A percentile compares a stretch with the other conserved stretches of the same genome.
phyloP scores from a whole-genome alignment of 1,284 basidiomycete species.

The Trichosporon sp. region DNA sequence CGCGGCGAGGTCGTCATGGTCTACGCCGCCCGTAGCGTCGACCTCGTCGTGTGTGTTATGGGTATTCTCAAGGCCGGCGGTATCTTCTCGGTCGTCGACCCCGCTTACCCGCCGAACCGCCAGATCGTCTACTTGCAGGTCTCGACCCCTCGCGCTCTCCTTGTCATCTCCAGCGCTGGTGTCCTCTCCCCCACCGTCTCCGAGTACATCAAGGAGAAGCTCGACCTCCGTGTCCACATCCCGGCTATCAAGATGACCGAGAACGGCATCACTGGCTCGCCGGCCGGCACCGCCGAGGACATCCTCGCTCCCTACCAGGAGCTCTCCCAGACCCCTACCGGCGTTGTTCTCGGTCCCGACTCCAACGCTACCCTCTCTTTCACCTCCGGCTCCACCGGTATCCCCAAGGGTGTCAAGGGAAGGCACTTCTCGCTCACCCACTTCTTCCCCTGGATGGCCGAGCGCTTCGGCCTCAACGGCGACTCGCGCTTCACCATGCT shows the following conservation, averaged over 20 bases:
- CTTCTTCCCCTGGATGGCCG: conserved; percentile 99
- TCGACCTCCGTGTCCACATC: conserved; percentile 86
- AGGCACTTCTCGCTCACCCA: conserved; percentile 95
- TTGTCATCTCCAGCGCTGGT: conserved; percentile 90
- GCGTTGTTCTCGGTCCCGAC: conserved; percentile 85
- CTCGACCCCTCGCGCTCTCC: conserved; percentile 84
- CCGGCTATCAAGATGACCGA: conserved; percentile 77
- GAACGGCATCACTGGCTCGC: conserved; percentile 67
- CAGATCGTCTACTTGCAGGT: conserved; percentile 96
- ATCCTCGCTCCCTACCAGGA: conserved; percentile 53
- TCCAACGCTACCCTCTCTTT: conserved; percentile 93
- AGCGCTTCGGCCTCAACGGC: conserved; percentile 72
- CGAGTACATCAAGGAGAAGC: conserved; percentile 73
- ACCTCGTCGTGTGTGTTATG: conserved; percentile 95
- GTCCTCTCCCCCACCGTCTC: conserved; percentile 75
- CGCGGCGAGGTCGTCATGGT: conserved; percentile 97
- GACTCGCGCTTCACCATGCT: conserved; percentile 95
- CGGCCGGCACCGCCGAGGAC: conserved; percentile 35
- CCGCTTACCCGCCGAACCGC: conserved; percentile 89
- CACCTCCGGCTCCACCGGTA: conserved; percentile 95
- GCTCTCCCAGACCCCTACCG: conserved; percentile 54
- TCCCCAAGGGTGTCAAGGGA: conserved; percentile 95
- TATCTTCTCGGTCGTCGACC: conserved; percentile 97
- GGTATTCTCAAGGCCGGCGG: conserved; percentile 95
- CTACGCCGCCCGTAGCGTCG: conserved; percentile 95